phyloP scores from a whole-genome alignment of 2,329 filamentous ascomycete species.

The Trichoderma oligosporum region DNA sequence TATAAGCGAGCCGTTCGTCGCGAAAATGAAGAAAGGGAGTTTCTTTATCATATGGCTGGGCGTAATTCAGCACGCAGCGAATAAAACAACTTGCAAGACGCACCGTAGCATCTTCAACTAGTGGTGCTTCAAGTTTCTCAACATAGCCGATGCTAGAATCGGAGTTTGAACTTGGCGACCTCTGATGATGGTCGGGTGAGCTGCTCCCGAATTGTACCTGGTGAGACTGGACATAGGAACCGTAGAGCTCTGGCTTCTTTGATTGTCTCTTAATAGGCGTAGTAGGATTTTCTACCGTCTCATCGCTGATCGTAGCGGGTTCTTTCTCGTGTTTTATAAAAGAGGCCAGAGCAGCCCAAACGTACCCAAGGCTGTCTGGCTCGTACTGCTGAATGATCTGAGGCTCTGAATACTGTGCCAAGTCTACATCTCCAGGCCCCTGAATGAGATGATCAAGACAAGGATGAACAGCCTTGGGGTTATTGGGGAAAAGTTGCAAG shows the following conservation, averaged over 20 bases:
- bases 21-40: background rate
- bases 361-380: background rate
- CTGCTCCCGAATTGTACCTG: no score
- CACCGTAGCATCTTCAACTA: slow-evolving; percentile 9
- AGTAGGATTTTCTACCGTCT: no score
- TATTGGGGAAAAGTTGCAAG: no score
- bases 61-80: slow-evolving; percentile 7
- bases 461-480: no score
- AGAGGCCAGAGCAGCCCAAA: slow-evolving; percentile 1
- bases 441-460: no score
- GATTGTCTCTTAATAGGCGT: no score
- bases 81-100: slow-evolving; percentile 1
- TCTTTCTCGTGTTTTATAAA: background rate
- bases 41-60: background rate
- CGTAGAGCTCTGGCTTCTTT: no score
- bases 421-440: background rate
- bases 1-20: background rate
- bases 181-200: no score
- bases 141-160: slow-evolving; percentile 9
- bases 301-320: no score
- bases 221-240: no score
- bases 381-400: background rate
- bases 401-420: background rate
- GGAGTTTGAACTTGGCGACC: no score
- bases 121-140: background rate